Base-by-base conservation (phyloP, 1,139 yeast species). In the Hemisphaericaspora subhashii region DNA sequence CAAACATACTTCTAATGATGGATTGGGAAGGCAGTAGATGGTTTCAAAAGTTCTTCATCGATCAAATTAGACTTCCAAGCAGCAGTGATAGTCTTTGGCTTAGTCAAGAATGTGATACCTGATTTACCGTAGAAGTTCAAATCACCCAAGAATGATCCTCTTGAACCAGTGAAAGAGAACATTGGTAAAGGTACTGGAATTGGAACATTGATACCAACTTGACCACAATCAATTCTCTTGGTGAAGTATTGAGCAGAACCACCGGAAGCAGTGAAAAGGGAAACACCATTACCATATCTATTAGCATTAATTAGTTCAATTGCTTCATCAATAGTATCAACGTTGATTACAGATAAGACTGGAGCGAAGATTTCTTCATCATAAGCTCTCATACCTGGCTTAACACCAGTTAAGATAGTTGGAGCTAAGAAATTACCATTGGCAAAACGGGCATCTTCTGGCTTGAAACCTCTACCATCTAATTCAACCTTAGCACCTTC, bases 171-270 rank as follows among this genome's bases (percentile, higher is more conserved):
- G 67, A 84, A 84, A 5, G 88, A 81, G 60, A 84, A 84, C 86
- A 83, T 81, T 46, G 92, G 90, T 57, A 84, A 67, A 42, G 90
- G 90, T 15, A 84, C 92, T n/a, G 90, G 92, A 48, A 84, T 84
- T 20, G 92, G 90, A 35, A 84, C 88, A 52, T 84, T 84, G 53
- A 84, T 74, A 45, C 92, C 92, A 41, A 84, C 86, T 63, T 84
- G 90, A 20, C 92, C 92, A 43, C 83, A 80, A 44, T 82, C 86
- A 45, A 83, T 78, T 51, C 79, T 75, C 65, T 78, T 81, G 56
- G 77, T 81, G 70, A 83, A 84, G 58, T 79, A 79, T 64, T 82
- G 83, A 2, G 86, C 84, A 16, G 79, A 70, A 17, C 85, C 70
- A 13, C 92, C 92, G 1, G 85, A 78, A 24, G 74, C 67, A 15